These are phyloP conservation scores for Groenewaldozyma auringiensis DNA, from an alignment of 1,139 yeast genomes.

Conservation along the genomic window DNA sequence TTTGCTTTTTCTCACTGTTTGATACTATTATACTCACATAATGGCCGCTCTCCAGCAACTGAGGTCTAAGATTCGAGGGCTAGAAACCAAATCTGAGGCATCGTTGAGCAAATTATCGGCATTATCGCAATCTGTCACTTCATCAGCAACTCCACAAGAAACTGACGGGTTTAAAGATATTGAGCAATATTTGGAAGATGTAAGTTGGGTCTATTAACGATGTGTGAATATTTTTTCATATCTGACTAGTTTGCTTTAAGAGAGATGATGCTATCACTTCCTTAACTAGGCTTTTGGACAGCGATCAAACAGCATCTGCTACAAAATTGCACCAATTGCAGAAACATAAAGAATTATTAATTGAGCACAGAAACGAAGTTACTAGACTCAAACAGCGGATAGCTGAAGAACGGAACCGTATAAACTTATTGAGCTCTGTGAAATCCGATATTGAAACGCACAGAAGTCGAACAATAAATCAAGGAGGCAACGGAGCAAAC, in stretches of 20 bases:
- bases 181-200: slow-evolving; percentile 18
- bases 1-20: too few relatives aligned
- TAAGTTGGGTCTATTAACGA: slow-evolving; percentile 9
- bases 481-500: slow-evolving; percentile 10
- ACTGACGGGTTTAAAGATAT: slow-evolving; percentile 28
- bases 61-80: slow-evolving; percentile 46
- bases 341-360: slow-evolving; percentile 70
- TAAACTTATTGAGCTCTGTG: slow-evolving; percentile 66
- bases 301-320: slow-evolving; percentile 54
- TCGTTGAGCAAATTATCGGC: slow-evolving; percentile 46
- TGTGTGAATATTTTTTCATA: neutral
- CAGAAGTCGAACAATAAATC: slow-evolving; percentile 36
- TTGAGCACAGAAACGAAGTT: slow-evolving; percentile 62
- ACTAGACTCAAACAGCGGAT: slow-evolving; percentile 52
- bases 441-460: slow-evolving; percentile 67
- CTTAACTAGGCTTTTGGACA: slow-evolving; percentile 43
- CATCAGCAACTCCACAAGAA: slow-evolving; percentile 45
- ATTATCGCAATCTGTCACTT: slow-evolving; percentile 44
- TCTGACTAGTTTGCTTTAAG: slow-evolving; percentile 20
- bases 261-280: slow-evolving; percentile 38
- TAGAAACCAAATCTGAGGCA: slow-evolving; percentile 50
- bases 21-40: too few relatives aligned
- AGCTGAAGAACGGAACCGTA: slow-evolving; percentile 65
- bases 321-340: slow-evolving; percentile 74
- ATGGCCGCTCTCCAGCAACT: slow-evolving; percentile 39